Conservation (phyloP, 768 basidiomycete species). For the Amyloporia xantha region DNA sequence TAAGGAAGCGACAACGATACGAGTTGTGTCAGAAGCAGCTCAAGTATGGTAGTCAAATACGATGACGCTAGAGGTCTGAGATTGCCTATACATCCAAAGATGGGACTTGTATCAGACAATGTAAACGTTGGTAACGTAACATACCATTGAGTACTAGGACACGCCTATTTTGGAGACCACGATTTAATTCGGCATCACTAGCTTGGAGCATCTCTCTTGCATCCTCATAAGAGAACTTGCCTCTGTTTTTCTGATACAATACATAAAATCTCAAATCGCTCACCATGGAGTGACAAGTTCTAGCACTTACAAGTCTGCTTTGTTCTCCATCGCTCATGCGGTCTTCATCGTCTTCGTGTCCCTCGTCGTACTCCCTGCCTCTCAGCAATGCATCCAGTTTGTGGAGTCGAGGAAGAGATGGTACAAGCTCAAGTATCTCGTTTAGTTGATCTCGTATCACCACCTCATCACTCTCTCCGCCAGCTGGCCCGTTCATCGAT, state of each 20-base stretch:
- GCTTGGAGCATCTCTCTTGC: slow-evolving; percentile 69
- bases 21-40: slow-evolving; percentile 67
- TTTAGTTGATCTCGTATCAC: slow-evolving; percentile 76
- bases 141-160: slow-evolving; percentile 70
- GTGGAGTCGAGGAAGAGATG: slow-evolving; percentile 71
- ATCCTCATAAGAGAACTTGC: slow-evolving; percentile 49
- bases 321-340: slow-evolving; percentile 21
- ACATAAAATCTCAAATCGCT: too few species aligned
- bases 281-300: neutral
- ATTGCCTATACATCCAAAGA: slow-evolving; percentile 36
- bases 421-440: slow-evolving; percentile 78
- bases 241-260: slow-evolving; percentile 25
- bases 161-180: slow-evolving; percentile 57
- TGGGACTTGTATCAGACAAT: neutral
- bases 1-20: slow-evolving; percentile 54
- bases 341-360: slow-evolving; percentile 41
- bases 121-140: slow-evolving; percentile 2
- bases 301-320: neutral
- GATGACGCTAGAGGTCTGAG: slow-evolving; percentile 66
- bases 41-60: slow-evolving; percentile 66
- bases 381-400: slow-evolving; percentile 54
- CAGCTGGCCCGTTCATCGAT: slow-evolving; percentile 1
- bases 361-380: slow-evolving; percentile 67
- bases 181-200: slow-evolving; percentile 66
- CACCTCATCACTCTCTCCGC: slow-evolving; percentile 27